Percentiles rank a stretch among this genome's conserved stretches.
Evolutionary conservation across 2,329 filamentous ascomycete species (phyloP).

Genomic region (Hymenoscyphus scutula): DNA sequence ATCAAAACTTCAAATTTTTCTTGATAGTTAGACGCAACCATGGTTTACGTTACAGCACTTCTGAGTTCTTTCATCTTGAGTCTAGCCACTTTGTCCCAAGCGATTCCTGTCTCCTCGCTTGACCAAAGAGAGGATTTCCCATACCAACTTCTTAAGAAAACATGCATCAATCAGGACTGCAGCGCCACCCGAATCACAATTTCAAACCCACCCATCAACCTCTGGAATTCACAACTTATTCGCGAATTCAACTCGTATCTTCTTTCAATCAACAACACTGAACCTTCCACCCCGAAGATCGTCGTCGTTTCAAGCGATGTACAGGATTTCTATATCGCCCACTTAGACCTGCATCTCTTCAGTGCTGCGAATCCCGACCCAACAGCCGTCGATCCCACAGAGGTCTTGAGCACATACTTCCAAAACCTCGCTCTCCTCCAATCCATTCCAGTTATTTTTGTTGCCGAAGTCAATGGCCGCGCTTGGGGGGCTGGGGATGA

Average conservation of each 20-base stretch:
- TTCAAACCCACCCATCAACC: constrained; percentile 9
- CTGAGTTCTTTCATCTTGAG: not conserved
- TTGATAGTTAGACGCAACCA: not conserved
- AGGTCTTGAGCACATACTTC: not conserved
- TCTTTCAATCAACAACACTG: not conserved
- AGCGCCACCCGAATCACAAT: not conserved
- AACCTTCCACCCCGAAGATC: not conserved
- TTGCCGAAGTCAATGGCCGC: constrained; percentile 15
- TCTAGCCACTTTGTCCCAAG: not conserved
- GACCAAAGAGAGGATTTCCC: not conserved
- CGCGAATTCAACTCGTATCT: constrained; percentile 4
- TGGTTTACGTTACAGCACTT: not conserved
- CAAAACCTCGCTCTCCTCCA: not conserved
- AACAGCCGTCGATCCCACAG: not conserved
- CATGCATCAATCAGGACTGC: constrained; percentile 6
- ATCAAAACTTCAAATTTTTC: not conserved
- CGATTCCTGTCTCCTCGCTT: not conserved
- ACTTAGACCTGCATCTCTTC: not conserved
- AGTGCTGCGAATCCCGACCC: not conserved
- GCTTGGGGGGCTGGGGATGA: constrained; percentile 16
- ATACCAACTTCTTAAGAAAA: not conserved
- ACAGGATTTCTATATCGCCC: not conserved
- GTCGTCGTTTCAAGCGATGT: not conserved
- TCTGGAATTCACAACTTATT: not conserved
- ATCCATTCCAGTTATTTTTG: constrained; percentile 8